phyloP scores from a whole-genome alignment of 495 filamentous ascomycete species.

The Aeminium ludgeri region DNA sequence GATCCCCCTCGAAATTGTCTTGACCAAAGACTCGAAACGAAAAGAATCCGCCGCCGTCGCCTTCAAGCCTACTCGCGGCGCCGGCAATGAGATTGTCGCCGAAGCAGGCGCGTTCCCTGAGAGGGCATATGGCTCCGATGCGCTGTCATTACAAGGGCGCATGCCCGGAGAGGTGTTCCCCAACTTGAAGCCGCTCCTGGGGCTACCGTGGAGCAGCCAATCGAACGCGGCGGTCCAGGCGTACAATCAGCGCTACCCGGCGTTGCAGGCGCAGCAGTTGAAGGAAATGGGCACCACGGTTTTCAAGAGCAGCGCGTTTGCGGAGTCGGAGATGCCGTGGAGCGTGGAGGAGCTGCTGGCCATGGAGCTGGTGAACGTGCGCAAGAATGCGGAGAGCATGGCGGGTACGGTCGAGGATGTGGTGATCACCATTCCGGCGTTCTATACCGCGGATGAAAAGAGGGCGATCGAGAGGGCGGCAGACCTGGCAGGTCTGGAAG shows the following conservation, averaged over 20 bases:
- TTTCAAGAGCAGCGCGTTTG: conserved; percentile 60
- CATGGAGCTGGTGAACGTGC: conserved; percentile 86
- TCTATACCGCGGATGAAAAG: conserved; percentile 80
- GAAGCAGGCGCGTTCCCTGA: conserved; percentile 57
- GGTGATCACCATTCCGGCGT: conserved; percentile 84
- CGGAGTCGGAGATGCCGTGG: conserved; percentile 50
- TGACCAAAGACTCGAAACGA: conserved; percentile 95
- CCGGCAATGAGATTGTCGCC: conserved; percentile 30
- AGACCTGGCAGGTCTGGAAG: conserved; percentile 69
- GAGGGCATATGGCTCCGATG: conserved; percentile 80
- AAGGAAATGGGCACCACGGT: conserved; percentile 52
- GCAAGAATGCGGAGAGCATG: conserved; percentile 66
- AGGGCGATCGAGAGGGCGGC: conserved; percentile 66
- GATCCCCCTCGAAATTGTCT: conserved; percentile 93
- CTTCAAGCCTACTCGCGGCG: conserved; percentile 58
- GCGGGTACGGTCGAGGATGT: conserved; percentile 72
- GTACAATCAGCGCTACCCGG: conserved; percentile 59
- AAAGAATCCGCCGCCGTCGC: conserved; percentile 86
- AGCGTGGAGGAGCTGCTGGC: conserved; percentile 85
- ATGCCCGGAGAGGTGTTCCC: conserved; percentile 87
- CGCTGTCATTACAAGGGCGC: conserved; percentile 66
- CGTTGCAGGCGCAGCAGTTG: conserved; percentile 37
- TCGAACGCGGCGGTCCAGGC: conserved; percentile 32
- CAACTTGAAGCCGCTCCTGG: conserved; percentile 78
- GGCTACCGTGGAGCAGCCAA: conserved; percentile 42